Base-by-base conservation (phyloP, 1,284 basidiomycete genomes). In the Xerocomus minutiporus region DNA sequence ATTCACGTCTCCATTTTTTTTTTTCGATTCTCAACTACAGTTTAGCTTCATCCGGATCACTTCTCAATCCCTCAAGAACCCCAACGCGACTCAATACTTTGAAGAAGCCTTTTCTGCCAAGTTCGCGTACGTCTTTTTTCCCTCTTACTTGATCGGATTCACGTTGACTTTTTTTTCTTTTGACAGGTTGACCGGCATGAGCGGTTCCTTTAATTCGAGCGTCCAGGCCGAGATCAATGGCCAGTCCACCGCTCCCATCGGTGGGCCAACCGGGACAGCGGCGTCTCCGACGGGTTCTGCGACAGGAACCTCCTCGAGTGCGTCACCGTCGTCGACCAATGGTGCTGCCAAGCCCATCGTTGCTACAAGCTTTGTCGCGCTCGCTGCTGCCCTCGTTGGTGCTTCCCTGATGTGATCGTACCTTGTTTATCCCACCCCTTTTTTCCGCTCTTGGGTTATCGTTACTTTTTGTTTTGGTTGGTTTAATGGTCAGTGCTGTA, bases 101-200 rank as follows among this genome's bases (percentile, higher is more conserved):
- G 81, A 80, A 51, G 74, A 86, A 57, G 82, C 88, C 2, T 94
- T 92, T 77, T 91, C 90, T n/a, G 79, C 91, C 54, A 83, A 83
- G 61, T 94, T 92, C 75, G 70, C 71, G 82, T 86, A 65, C 55
- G 81, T 26, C 8, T 31, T 29, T 11, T 43, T 68, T 4, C 31
- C 13, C 32, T 17, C 4, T 34, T 34, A 4, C 9, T 12, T 23
- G 17, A 20, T 3, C 5, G 38, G 17, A 39, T 20, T 11, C 17
- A 20, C 17, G 7, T 39, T 9, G 38, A 39, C 38, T 8, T 15
- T 0, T 3, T 36, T 15, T 8, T 52, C 25, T 17, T 5, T 15
- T 35, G 40, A 42, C 57, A 88, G 85, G 7, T 57, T 91, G 64
- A 63, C 65, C 8, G 71, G 75, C 53, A 89, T 89, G 87, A 75